Evolutionary conservation across 768 basidiomycete species (phyloP).

Genomic region (Epithele typhae): DNA sequence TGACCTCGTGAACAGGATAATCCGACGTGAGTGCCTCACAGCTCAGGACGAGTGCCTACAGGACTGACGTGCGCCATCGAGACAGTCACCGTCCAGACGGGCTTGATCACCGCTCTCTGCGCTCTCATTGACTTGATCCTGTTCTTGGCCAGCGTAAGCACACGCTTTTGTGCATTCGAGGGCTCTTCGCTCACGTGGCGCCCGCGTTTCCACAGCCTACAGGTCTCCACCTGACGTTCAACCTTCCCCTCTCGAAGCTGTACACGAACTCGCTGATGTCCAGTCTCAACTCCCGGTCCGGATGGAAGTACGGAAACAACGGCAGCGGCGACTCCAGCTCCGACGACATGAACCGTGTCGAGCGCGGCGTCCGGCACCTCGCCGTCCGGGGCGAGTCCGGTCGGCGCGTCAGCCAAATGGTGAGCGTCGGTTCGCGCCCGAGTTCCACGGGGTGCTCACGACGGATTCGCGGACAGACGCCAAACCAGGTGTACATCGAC

Average conservation of each 20-base stretch:
- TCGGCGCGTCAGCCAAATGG: not conserved
- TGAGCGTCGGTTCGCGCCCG: not conserved
- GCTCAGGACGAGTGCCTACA: too few relatives aligned
- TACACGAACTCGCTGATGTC: conserved; percentile 38
- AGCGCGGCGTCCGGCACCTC: not conserved
- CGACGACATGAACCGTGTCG: not conserved
- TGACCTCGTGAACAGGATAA: conserved; percentile 38
- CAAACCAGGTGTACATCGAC: conserved; percentile 23
- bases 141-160: conserved; percentile 27
- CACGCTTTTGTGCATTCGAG: not conserved
- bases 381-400: not conserved
- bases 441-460: too few relatives aligned
- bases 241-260: conserved; percentile 33
- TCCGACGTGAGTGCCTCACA: conserved; percentile 29
- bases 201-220: conserved; percentile 8
- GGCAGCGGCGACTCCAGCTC: not conserved
- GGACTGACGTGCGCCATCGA: not conserved
- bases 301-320: conserved; percentile 23
- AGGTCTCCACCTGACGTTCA: conserved; percentile 29
- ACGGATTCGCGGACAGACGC: not conserved
- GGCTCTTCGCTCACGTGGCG: not conserved
- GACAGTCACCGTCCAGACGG: conserved; percentile 36
- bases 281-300: conserved; percentile 33
- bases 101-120: conserved; percentile 30
- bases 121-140: conserved; percentile 24